Conservation (phyloP, 2,329 filamentous ascomycete genomes). For the Conoideocrella luteorostrata region DNA sequence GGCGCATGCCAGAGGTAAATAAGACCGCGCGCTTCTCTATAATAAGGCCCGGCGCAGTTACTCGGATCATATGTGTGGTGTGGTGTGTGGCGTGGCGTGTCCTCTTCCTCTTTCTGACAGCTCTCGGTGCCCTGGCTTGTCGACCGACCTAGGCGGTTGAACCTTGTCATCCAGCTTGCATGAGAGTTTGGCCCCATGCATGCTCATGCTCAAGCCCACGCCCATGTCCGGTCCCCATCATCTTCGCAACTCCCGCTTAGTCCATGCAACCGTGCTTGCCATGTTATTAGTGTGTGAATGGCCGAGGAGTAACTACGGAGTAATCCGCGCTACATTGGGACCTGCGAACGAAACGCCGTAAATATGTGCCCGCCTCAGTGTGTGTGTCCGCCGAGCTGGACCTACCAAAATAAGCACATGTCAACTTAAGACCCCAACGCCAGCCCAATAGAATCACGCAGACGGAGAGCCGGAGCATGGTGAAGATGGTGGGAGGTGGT, state of each 20-base stretch:
- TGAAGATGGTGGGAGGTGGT: too few species aligned
- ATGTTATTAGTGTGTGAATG: too few species aligned
- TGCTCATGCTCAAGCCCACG: too few species aligned
- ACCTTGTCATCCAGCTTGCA: neutral
- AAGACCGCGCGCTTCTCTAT: neutral
- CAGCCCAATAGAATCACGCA: too few species aligned
- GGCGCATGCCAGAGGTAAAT: neutral
- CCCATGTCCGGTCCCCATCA: too few species aligned
- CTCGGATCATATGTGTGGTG: neutral
- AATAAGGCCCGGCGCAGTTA: neutral
- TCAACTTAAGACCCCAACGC: neutral
- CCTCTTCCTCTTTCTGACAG: neutral
- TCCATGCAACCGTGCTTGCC: too few species aligned
- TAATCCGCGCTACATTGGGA: too few species aligned
- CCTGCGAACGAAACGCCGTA: too few species aligned
- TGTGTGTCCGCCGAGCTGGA: neutral
- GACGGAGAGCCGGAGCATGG: too few species aligned
- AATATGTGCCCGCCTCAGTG: too few species aligned
- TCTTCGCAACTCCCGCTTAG: too few species aligned
- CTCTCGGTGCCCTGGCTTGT: neutral
- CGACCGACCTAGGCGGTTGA: neutral
- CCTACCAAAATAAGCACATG: constrained; percentile 1
- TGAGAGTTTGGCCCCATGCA: neutral
- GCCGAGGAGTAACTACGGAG: too few species aligned
- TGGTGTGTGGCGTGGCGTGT: neutral